Evolutionary conservation across 176 grass and related monocot genomes (phyloP), one percentile per base, ranked within the genome.

Genomic region (Zea mays): DNA sequence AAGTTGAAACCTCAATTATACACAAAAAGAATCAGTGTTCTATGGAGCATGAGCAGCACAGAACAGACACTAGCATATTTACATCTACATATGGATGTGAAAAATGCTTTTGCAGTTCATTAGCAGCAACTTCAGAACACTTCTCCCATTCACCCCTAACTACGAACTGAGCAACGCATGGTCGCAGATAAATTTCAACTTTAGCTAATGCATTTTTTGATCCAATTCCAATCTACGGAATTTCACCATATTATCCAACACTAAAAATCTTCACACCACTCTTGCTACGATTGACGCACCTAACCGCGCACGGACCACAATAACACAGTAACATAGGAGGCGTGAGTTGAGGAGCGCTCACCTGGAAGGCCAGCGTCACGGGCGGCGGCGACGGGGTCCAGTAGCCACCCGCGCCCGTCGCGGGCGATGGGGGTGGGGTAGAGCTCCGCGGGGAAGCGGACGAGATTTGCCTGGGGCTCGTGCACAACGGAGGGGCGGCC

Each of bases 351-450:
- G 8, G 2, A 50, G 71, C 58, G 34, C 49, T 83, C 87, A 95
- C 89, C 81, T 36, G 43, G 73, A 7, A 95, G 48, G 8, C 86
- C 84, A 2, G 92, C 92, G 13, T 91, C 83, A 14, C 77, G 43
- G 39, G 89, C 89, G 4, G 84, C 81, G 11, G 78, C 84, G 27
- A 95, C 59, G 4, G 92, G 92, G 64, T 95, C 78, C 46, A 95
- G 74, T 33, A 89, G 78, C 92, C 92, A 95, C 14, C 92, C 92
- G 59, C 92, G 76, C 15, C 74, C 73, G 66, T 95, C 86, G 62
- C 56, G 63, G 6, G 92, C 86, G 43, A 95, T 91, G 46, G 71
- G 80, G 16, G 86, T 89, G 74, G 89, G 92, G 69, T 89, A 58
- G 48, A 82, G 81, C 44, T 62, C 77, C 48, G 92, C 89, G 42